Evolutionary conservation across 768 basidiomycete species (phyloP), one percentile per base, ranked within the genome.

Genomic region (Psilocybe cyanescens): DNA sequence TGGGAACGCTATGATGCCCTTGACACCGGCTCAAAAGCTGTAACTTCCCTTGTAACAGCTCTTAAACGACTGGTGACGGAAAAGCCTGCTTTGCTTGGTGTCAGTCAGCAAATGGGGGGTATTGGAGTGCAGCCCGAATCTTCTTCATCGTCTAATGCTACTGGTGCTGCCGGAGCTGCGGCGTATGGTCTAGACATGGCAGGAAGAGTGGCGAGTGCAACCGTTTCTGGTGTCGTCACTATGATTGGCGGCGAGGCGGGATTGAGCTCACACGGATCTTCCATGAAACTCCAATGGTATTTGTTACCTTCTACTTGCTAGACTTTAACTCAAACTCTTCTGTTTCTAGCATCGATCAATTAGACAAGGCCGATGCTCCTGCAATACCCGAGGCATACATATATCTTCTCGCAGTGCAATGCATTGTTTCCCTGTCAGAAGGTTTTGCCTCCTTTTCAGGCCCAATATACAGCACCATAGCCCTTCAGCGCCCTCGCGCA

Each of bases 321-420:
- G 35, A 24, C 24, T 24, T 24, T 24, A 24, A 24, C 24, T 5
- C 14, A 28, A 2, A 4, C 12, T 5, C 12, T 29, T 8, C 39
- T 14, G 8, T 39, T 55, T 16, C 28, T 67, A 97, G 96, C 72
- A 98, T 99, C 67, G 97, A 99, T 72, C 97, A 99, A 73, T 86
- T 98, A 11, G 97, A 99, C 78, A 99, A 99, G 74, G 91, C 94
- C 0, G 97, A 99, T 67, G 87, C 95, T 0, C 97, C 97, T 0
- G 81, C 87, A 0, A 95, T 98, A 56, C 97, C 97, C 0, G 97
- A 99, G 60, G 83, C 91, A 3, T 98, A 99, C 71, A 84, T 97
- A 64, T 97, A 96, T 70, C 89, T 99, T 7, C 84, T 99, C 1
- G 93, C 88, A 0, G 84, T 97, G 0, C 95, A 98, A 68, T 95